Evolutionary conservation across 345 rosid genomes (phyloP).

Genomic region (Mangifera indica): DNA sequence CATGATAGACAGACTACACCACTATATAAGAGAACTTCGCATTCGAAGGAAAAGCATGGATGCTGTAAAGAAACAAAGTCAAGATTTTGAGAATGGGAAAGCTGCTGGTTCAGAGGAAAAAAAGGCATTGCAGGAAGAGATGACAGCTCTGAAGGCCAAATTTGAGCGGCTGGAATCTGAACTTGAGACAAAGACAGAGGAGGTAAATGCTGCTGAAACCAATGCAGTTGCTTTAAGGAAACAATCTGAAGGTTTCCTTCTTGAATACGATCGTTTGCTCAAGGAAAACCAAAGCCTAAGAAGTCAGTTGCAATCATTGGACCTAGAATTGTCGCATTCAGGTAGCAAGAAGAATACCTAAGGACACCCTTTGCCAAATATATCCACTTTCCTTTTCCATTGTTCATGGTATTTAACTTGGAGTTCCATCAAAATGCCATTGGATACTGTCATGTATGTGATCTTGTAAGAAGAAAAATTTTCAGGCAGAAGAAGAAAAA

Average conservation of each 20-base stretch:
- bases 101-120: conserved; percentile 44
- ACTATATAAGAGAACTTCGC: conserved; percentile 81
- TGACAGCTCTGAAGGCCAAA: conserved; percentile 34
- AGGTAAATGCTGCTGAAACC: conserved; percentile 57
- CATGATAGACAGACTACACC: conserved; percentile 89
- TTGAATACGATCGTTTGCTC: conserved; percentile 81
- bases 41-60: conserved; percentile 79
- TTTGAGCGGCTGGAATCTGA: conserved; percentile 49
- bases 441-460: conserved; percentile 12
- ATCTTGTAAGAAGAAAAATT: conserved; percentile 2
- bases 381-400: not conserved
- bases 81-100: conserved; percentile 59
- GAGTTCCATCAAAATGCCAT: conserved; percentile 8
- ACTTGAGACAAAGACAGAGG: conserved; percentile 51
- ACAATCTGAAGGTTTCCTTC: conserved; percentile 93
- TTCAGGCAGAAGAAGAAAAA: not conserved
- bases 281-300: conserved; percentile 77
- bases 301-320: conserved; percentile 63
- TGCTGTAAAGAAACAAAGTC: conserved; percentile 63
- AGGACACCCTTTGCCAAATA: conserved; percentile 17
- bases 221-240: conserved; percentile 75
- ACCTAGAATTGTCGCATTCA: conserved; percentile 49
- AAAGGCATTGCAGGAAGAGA: conserved; percentile 59
- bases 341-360: conserved; percentile 72
- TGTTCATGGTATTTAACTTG: not conserved